Evolutionary conservation across 1,139 yeast genomes (phyloP).

Genomic region (Candida dubliniensis): DNA sequence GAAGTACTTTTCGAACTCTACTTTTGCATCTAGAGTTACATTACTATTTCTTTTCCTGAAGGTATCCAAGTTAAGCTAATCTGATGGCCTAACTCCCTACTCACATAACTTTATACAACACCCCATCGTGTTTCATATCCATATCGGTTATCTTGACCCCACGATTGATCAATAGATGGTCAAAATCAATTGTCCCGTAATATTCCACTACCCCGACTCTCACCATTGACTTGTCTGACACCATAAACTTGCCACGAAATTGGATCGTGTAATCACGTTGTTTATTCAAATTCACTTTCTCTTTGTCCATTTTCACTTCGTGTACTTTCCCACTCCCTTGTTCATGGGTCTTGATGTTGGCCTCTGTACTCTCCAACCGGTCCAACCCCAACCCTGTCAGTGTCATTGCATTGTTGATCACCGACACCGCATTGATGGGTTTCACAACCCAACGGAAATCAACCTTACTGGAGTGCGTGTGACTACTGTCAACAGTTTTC

Average conservation of each 20-base stretch:
- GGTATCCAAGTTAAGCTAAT: too few relatives aligned
- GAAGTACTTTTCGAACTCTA: too few relatives aligned
- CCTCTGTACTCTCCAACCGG: slow-evolving; percentile 22
- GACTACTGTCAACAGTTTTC: slow-evolving; percentile 10
- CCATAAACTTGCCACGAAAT: slow-evolving; percentile 25
- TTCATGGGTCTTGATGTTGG: slow-evolving; percentile 25
- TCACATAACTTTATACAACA: slow-evolving; percentile 10
- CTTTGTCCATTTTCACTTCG: slow-evolving; percentile 18
- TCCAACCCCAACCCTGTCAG: slow-evolving; percentile 28
- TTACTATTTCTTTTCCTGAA: too few relatives aligned
- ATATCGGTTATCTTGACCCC: slow-evolving; percentile 29
- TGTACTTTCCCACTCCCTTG: slow-evolving; percentile 26
- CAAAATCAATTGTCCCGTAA: slow-evolving; percentile 33
- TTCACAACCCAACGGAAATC: slow-evolving; percentile 28
- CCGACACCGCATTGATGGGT: slow-evolving; percentile 24
- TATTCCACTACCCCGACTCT: slow-evolving; percentile 24
- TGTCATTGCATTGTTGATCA: slow-evolving; percentile 21
- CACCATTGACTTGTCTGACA: slow-evolving; percentile 20
- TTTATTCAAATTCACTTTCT: slow-evolving; percentile 14
- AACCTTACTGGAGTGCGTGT: slow-evolving; percentile 5
- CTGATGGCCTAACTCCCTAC: too few relatives aligned
- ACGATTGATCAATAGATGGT: slow-evolving; percentile 31
- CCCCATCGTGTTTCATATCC: slow-evolving; percentile 14
- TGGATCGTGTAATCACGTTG: slow-evolving; percentile 24
- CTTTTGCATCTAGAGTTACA: too few relatives aligned